Base-by-base conservation (phyloP, 192 early-diverging fungal species). In the Coemansia brasiliensis region DNA sequence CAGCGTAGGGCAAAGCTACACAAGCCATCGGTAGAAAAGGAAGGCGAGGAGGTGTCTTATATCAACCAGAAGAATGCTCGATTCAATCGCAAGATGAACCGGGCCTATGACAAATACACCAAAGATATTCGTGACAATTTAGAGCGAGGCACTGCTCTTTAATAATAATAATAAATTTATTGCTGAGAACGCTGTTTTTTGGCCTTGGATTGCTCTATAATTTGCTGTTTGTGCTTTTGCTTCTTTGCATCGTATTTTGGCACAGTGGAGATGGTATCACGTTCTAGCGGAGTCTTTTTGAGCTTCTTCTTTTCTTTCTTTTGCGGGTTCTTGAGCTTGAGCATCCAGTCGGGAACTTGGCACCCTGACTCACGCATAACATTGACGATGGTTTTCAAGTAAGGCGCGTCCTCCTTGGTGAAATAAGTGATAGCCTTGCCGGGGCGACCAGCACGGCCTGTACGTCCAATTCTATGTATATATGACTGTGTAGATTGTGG, bases 291-390 rank as follows among this genome's bases (percentile, higher is more conserved):
- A 37, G 74, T 79, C 59, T 88, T 88, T 55, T 84, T 84, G 63
- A 94, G 67, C 41, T 89, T 84, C 67, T 86, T 82, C 63, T 84
- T 87, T 39, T 83, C 63, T 25, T 83, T 74, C 64, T 87, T 83
- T 27, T 57, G 52, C n/a, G 80, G 76, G 40, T 74, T 73, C 53
- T 92, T 91, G 55, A 99, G 79, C 54, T 84, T 57, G 63, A 99
- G 65, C 95, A 99, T 98, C 96, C 96, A 99, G 27, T 98, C 94
- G 24, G 95, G 93, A 5, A 99, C 90, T 1, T 96, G 90, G 75
- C 95, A 95, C 5, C 95, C 96, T 32, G 90, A 92, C 50, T 92
- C 88, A 38, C 85, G 83, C 94, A 99, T 97, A 9, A 99, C 95
- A 71, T 99, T 98, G 12, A 96, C 95, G 52, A 99, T 88, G 41